A percentile compares a stretch with the other conserved stretches of the same genome.
Conservation (phyloP, 176 grass and related monocot genomes). For the Lolium perenne region DNA sequence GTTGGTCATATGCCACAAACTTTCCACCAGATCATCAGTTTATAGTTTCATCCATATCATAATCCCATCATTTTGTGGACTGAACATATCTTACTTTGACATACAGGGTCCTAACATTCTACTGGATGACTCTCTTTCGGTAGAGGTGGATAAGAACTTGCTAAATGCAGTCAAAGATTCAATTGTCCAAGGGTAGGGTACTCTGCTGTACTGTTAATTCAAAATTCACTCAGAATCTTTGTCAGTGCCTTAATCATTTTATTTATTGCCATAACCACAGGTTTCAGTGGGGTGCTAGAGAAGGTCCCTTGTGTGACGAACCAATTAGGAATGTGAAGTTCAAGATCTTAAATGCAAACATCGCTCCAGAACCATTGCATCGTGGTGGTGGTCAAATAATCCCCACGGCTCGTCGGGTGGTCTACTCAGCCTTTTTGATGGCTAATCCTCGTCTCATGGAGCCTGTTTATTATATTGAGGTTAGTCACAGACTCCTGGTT, state of each 20-base stretch:
- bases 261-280: conserved; percentile 49
- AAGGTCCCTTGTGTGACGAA: conserved; percentile 97
- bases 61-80: background rate
- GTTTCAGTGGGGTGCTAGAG: conserved; percentile 99
- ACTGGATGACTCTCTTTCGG: conserved; percentile 88
- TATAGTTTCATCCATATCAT: conserved; percentile 18
- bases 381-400: conserved; percentile 99
- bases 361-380: conserved; percentile 89
- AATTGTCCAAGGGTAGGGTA: conserved; percentile 91
- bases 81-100: conserved; percentile 26
- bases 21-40: conserved; percentile 17
- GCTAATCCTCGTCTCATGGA: conserved; percentile 97
- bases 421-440: conserved; percentile 98
- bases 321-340: conserved; percentile 98
- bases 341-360: conserved; percentile 94
- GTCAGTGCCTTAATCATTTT: conserved; percentile 28
- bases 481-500: conserved; percentile 20
- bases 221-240: conserved; percentile 23
- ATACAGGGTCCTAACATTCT: conserved; percentile 94
- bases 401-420: conserved; percentile 89
- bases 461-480: conserved; percentile 99
- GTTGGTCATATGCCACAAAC: conserved; percentile 1
- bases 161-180: conserved; percentile 91
- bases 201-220: conserved; percentile 22
- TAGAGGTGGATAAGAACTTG: conserved; percentile 96